Percentiles rank a stretch among this genome's conserved stretches.
Evolutionary conservation across 805 yeast genomes (phyloP).

Genomic region (Schwanniomyces polymorphus): DNA sequence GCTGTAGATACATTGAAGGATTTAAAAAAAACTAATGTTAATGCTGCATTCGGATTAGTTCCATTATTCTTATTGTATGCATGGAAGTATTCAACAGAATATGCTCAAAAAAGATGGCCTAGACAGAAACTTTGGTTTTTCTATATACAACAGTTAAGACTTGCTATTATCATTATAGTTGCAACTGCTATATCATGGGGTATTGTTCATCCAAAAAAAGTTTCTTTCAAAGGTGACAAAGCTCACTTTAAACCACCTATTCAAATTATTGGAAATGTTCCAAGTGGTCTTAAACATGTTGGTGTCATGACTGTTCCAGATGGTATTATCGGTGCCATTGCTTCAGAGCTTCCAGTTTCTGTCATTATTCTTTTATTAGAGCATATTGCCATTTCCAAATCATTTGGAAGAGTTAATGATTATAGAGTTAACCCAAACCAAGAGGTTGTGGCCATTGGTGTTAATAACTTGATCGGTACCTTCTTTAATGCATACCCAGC

Average conservation of each 20-base stretch:
- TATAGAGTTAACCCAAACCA: slow-evolving; percentile 91
- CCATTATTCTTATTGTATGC: slow-evolving; percentile 68
- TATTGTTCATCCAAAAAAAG: slow-evolving; percentile 51
- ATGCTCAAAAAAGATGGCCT: slow-evolving; percentile 64
- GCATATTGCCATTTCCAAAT: slow-evolving; percentile 90
- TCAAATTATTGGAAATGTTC: slow-evolving; percentile 72
- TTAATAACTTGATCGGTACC: slow-evolving; percentile 85
- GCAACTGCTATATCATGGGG: slow-evolving; percentile 85
- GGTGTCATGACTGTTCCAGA: slow-evolving; percentile 69
- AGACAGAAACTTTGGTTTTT: slow-evolving; percentile 57
- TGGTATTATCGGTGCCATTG: slow-evolving; percentile 59
- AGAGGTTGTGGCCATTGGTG: slow-evolving; percentile 92
- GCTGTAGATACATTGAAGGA: slow-evolving; percentile 71
- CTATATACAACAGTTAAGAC: slow-evolving; percentile 73
- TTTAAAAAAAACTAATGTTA: slow-evolving; percentile 64
- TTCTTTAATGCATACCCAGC: slow-evolving; percentile 94
- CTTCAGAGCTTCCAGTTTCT: slow-evolving; percentile 82
- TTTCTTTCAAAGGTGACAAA: slow-evolving; percentile 27
- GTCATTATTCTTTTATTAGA: slow-evolving; percentile 80
- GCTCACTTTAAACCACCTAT: slow-evolving; percentile 46
- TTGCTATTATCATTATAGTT: slow-evolving; percentile 77
- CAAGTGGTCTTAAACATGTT: slow-evolving; percentile 75
- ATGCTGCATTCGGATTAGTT: slow-evolving; percentile 88
- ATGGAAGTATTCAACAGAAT: slow-evolving; percentile 67
- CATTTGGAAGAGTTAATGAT: slow-evolving; percentile 90